Base-by-base conservation (phyloP, 148 eudicot species). In the Rhododendron simsii region DNA sequence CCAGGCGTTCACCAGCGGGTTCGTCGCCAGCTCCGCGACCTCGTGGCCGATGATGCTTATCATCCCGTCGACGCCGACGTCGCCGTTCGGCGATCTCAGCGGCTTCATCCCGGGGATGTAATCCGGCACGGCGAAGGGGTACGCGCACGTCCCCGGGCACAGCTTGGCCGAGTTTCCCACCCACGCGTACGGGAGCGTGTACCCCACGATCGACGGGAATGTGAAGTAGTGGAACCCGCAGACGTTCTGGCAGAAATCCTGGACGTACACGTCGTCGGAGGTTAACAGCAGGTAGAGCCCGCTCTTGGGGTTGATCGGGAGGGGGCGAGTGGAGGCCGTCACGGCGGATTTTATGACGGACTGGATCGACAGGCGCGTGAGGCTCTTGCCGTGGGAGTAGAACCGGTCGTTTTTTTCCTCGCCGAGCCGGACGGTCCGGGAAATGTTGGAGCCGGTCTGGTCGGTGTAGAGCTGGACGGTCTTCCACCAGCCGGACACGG, bases 181-280 rank as follows among this genome's bases (percentile, higher is more conserved):
- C 99, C 99, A 96, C 2, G 99, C 98, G 94, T 93, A 96, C 13
- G 99, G 99, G 2, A 96, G 79, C 8, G 99, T 94, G 85, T 93
- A 93, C 53, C 98, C 98, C 4, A 95, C 98, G 37, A 95, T 94
- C 10, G 98, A 92, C 1, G 99, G 96, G 88, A 94, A 94, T 0
- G 98, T 96, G 84, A 96, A 96, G 85, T 96, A 95, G 80, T 96
- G 99, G 89, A 96, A 96, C 83, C 99, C 99, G 81, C 99, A 96
- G 0, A 95, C 94, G 69, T 91, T 90, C 74, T 90, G 84, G 87
- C 99, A 96, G 84, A 93, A 96, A 81, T 95, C 95, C 61, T 96
- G 94, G 2, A 96, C 96, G 87, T 89, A 89, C 10, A 96, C 99
- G 84, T 96, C 99, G 18, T 92, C 90, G 0, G 94, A 88, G 0